A percentile compares a stretch with the other conserved stretches of the same genome.
Conservation (phyloP, 306 rosid species). For the Trifolium repens region DNA sequence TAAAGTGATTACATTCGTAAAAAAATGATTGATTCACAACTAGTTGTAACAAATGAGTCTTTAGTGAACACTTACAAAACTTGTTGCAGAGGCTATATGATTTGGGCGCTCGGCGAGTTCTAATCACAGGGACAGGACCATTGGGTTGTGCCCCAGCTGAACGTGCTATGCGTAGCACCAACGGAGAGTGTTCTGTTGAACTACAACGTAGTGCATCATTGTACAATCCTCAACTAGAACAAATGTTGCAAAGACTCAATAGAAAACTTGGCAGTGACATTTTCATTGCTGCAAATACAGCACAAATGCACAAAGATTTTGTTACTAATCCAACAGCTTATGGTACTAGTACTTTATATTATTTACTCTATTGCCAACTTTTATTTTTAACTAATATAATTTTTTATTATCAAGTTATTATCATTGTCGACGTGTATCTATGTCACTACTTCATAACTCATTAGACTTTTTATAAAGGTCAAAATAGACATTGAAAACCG, state of each 20-base stretch:
- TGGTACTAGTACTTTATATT: constrained; percentile 42
- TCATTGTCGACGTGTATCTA: too few species aligned
- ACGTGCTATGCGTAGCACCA: constrained; percentile 48
- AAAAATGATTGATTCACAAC: too few species aligned
- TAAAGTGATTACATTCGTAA: too few species aligned
- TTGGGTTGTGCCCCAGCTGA: constrained; percentile 81
- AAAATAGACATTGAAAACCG: too few species aligned
- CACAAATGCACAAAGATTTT: constrained; percentile 60
- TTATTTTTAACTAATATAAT: background rate
- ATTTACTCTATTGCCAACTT: background rate
- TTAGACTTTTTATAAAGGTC: too few species aligned
- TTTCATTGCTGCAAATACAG: constrained; percentile 61
- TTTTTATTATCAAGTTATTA: too few species aligned
- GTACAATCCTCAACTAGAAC: constrained; percentile 62
- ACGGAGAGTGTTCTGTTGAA: constrained; percentile 63
- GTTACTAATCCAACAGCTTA: constrained; percentile 56
- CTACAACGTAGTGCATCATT: constrained; percentile 61
- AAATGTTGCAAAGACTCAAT: constrained; percentile 60
- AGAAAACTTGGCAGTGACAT: constrained; percentile 44
- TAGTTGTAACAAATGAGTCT: background rate
- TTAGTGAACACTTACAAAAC: background rate
- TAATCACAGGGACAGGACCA: constrained; percentile 77
- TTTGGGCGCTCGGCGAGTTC: constrained; percentile 64
- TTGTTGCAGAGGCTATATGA: constrained; percentile 54
- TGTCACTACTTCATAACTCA: too few species aligned